Base-by-base conservation (phyloP, 2,329 filamentous ascomycete genomes). In the Fusarium burgessii region DNA sequence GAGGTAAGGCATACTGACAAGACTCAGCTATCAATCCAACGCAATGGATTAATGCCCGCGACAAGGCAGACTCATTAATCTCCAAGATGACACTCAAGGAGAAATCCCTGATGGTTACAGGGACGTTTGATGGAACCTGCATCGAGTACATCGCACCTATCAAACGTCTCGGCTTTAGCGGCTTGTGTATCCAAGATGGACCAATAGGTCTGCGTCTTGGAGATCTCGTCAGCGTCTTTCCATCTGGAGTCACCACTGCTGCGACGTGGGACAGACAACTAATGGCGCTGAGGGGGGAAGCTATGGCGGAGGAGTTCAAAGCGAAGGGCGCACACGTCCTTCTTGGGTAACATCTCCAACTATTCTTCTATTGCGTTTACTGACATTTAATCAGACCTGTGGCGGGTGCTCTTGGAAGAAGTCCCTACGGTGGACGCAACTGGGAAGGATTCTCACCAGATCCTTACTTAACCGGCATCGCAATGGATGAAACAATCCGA, bases 271-370 rank as follows among this genome's bases (percentile, higher is more conserved):
- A 95, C 79, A 90, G 89, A 69, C 82, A 87, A 14, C 85, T 95
- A 32, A 88, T 92, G 68, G 90, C 90, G 76, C 83, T 87, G 60
- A 88, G 93, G 55, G 93, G 76, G 32, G 52, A 64, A 11, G 82
- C 82, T 55, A 82, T 85, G 82, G 84, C 82, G 18, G 41, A 77
- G 54, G 93, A 95, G 78, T 90, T 92, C 78, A 88, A 86, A 72
- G 89, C 81, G 67, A 95, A 95, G 82, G 92, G 92, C 61, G 86
- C 92, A 20, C 91, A 94, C 76, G 84, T 94, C 23, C 88, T 90
- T 71, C 85, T 94, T 20, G 75, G 70, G 43, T 46, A 2, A 46
- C 7, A 29, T 14, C 58, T 79, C 92, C 75, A 94, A 94, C 79
- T 91, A 91, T 79, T 91, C 87, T 23, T 92, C 92, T 72, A 88